phyloP scores from a whole-genome alignment of 768 basidiomycete species.

The Suillus plorans region DNA sequence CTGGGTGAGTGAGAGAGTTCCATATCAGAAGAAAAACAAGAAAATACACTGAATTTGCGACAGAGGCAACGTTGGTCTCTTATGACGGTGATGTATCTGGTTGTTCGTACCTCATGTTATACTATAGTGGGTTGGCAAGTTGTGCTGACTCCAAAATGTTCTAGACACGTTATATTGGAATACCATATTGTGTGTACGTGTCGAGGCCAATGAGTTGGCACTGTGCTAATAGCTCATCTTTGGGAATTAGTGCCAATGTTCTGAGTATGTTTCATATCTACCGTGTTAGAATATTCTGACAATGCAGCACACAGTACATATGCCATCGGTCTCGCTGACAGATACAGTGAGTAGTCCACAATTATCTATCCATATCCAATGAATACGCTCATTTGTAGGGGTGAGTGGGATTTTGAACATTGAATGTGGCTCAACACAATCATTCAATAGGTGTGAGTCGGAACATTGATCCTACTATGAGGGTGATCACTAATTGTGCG shows the following conservation, averaged over 20 bases:
- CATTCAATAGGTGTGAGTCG: background rate
- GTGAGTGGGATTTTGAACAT: background rate
- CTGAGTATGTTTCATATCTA: background rate
- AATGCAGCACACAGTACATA: background rate
- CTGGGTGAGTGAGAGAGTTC: too few species aligned
- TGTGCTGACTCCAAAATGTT: background rate
- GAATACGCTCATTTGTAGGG: background rate
- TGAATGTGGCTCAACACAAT: background rate
- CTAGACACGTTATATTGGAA: background rate
- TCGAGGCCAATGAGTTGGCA: background rate
- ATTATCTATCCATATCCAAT: background rate
- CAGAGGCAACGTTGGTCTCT: too few species aligned
- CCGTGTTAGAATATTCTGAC: background rate
- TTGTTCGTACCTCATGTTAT: too few species aligned
- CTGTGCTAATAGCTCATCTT: background rate
- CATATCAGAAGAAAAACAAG: too few species aligned
- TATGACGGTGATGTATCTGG: too few species aligned
- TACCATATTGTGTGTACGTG: background rate
- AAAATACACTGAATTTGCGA: too few species aligned
- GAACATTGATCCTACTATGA: background rate
- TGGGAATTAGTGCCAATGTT: background rate
- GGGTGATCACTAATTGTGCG: background rate
- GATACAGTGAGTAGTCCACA: background rate
- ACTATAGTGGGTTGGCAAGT: background rate
- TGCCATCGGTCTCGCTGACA: background rate